Percentiles rank a stretch among this genome's conserved stretches.
These are phyloP conservation scores for Corrigiola litoralis DNA, from an alignment of 179 eudicot species.

Conservation along the genomic window DNA sequence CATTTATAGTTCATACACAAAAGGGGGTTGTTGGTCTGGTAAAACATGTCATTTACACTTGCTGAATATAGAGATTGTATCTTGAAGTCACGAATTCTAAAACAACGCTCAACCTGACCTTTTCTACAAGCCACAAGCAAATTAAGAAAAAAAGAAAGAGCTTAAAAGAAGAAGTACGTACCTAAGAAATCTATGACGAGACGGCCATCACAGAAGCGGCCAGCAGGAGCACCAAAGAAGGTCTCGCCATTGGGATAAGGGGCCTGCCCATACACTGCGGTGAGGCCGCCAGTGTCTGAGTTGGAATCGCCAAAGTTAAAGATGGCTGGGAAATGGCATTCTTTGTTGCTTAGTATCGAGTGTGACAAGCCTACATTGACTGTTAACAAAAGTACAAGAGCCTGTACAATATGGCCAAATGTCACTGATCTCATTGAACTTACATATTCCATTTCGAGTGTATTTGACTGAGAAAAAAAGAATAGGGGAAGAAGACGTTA, in stretches of 20 bases:
- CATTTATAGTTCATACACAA: too few species aligned
- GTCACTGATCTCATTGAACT: neutral
- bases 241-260: conserved; percentile 49
- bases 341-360: neutral
- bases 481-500: neutral
- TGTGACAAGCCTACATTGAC: neutral
- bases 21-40: too few species aligned
- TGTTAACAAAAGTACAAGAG: neutral
- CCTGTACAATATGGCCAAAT: neutral
- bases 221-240: conserved; percentile 43
- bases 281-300: conserved; percentile 59
- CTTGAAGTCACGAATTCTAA: too few species aligned
- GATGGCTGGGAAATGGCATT: conserved; percentile 41
- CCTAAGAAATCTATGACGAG: conserved; percentile 53
- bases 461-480: neutral
- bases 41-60: too few species aligned
- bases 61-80: too few species aligned
- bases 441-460: neutral
- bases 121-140: neutral
- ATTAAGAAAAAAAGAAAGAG: neutral
- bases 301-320: conserved; percentile 76
- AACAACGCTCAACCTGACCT: too few species aligned
- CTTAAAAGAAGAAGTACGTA: neutral
- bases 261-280: conserved; percentile 33
- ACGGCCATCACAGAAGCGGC: conserved; percentile 49